A percentile compares a stretch with the other conserved stretches of the same genome.
Evolutionary conservation across 495 filamentous ascomycete genomes (phyloP).

Genomic region (Trichocladium antarcticum): DNA sequence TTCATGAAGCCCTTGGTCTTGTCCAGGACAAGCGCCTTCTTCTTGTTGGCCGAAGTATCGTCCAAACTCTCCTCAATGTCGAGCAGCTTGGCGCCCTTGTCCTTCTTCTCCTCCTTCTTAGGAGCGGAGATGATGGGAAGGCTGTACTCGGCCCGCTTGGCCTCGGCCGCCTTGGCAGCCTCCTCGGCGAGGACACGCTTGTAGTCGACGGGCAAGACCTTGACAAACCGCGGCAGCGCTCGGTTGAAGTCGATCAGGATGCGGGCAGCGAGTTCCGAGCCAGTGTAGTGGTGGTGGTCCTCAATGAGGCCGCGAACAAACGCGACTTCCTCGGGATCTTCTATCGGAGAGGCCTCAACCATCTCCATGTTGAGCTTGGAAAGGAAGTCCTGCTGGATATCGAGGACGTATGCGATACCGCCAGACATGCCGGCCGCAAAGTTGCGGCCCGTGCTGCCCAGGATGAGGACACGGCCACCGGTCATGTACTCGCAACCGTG

Average conservation of each 20-base stretch:
- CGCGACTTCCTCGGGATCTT: conserved; percentile 86
- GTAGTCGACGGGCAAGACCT: conserved; percentile 93
- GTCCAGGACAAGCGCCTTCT: conserved; percentile 88
- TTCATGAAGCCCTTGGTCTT: conserved; percentile 99
- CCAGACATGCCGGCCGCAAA: conserved; percentile 99
- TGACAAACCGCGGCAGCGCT: conserved; percentile 84
- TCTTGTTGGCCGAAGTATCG: conserved; percentile 82
- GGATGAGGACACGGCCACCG: conserved; percentile 79
- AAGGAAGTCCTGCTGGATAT: conserved; percentile 84
- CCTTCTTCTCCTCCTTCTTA: conserved; percentile 47
- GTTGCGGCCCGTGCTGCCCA: conserved; percentile 94
- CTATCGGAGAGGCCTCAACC: conserved; percentile 83
- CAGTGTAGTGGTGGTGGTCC: conserved; percentile 98
- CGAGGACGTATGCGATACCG: conserved; percentile 94
- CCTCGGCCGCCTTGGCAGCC: conserved; percentile 70
- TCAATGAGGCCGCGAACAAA: conserved; percentile 90
- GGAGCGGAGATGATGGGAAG: conserved; percentile 59
- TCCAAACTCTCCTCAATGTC: conserved; percentile 93
- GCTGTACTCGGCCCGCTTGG: conserved; percentile 70
- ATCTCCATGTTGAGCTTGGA: conserved; percentile 97
- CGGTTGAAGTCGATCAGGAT: conserved; percentile 95
- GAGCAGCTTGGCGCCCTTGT: conserved; percentile 71
- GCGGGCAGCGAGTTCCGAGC: conserved; percentile 90
- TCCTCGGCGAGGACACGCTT: conserved; percentile 88
- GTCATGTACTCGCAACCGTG: conserved; percentile 99